Conservation (phyloP, 805 yeast genomes). For the Starmerella apis region DNA sequence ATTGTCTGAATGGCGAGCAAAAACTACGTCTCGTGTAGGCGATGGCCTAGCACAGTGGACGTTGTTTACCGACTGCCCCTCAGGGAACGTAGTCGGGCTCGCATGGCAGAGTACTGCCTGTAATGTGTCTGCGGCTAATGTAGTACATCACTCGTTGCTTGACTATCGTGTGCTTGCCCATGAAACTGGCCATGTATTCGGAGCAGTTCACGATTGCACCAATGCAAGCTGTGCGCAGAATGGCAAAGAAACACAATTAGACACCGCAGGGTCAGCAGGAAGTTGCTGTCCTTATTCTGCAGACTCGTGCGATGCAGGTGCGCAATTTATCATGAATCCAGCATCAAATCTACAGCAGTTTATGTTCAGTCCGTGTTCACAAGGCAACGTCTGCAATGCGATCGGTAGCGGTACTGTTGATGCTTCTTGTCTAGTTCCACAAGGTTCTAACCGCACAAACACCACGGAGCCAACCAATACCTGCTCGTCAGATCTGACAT, state of each 20-base stretch:
- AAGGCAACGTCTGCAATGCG: conserved; percentile 32
- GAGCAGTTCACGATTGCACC: conserved; percentile 36
- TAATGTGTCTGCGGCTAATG: conserved; percentile 30
- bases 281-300: conserved; percentile 32
- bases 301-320: conserved; percentile 30
- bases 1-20: conserved; percentile 30
- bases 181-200: conserved; percentile 35
- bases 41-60: conserved; percentile 34
- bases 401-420: conserved; percentile 27
- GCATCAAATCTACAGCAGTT: conserved; percentile 27
- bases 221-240: conserved; percentile 28
- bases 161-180: conserved; percentile 35
- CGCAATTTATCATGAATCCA: conserved; percentile 34
- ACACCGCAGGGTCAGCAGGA: conserved; percentile 9
- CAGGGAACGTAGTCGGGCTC: conserved; percentile 32
- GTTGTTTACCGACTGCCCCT: conserved; percentile 30
- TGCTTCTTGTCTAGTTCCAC: conserved; percentile 23
- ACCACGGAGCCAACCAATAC: background rate
- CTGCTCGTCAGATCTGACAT: conserved; percentile 2
- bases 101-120: conserved; percentile 34
- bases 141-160: conserved; percentile 29
- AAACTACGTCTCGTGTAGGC: conserved; percentile 13
- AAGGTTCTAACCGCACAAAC: background rate
- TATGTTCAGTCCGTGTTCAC: conserved; percentile 30
- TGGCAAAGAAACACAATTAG: background rate